Evolutionary conservation across 345 rosid species (phyloP).

Genomic region (Murraya paniculata): DNA sequence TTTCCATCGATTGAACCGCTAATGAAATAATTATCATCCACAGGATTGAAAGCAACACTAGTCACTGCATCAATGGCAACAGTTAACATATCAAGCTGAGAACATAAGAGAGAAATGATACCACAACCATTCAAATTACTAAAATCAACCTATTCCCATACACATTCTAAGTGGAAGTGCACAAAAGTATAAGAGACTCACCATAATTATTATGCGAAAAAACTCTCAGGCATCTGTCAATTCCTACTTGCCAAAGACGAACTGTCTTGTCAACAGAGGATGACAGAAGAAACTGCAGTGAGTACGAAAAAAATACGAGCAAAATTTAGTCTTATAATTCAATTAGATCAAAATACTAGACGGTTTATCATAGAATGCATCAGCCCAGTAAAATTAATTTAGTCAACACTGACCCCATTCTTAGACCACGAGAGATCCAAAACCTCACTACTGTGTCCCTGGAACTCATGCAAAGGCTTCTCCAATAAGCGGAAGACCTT

Average conservation of each 20-base stretch:
- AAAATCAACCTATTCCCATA: not conserved
- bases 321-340: conserved; percentile 4
- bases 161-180: not conserved
- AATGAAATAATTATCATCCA: conserved; percentile 58
- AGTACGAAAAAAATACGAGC: conserved; percentile 3
- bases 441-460: conserved; percentile 60
- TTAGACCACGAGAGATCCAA: conserved; percentile 84
- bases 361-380: not conserved
- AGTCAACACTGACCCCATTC: conserved; percentile 50
- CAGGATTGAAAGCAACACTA: conserved; percentile 61
- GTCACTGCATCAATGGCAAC: conserved; percentile 41
- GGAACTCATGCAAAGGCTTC: conserved; percentile 68
- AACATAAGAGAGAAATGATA: not conserved
- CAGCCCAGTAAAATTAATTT: not conserved
- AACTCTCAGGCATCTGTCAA: conserved; percentile 45
- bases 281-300: conserved; percentile 58
- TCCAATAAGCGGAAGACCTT: conserved; percentile 56
- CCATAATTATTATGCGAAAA: conserved; percentile 71
- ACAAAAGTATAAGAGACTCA: conserved; percentile 19
- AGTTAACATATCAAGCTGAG: conserved; percentile 6
- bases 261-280: conserved; percentile 66
- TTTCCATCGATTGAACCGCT: conserved; percentile 68
- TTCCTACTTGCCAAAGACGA: conserved; percentile 59
- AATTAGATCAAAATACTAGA: not conserved
- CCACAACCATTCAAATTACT: not conserved